Evolutionary conservation across 192 early-diverging fungal genomes (phyloP), one percentile per base, ranked within the genome.

Genomic region (Kickxella alabastrina): DNA sequence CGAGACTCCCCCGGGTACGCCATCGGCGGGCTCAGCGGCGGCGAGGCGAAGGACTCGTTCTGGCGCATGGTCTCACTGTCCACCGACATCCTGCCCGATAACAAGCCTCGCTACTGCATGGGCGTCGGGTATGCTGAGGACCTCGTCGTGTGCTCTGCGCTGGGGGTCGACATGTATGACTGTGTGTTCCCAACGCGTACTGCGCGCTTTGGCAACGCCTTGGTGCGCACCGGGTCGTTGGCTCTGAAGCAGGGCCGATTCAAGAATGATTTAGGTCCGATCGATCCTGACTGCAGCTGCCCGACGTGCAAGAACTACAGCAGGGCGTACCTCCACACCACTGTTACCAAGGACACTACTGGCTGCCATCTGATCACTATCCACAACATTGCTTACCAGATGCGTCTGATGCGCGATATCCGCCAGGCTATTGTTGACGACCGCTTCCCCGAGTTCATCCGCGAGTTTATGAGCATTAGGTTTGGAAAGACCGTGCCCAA

Each of bases 101-200:
- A 77, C 52, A 92, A 92, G 54, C 91, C 91, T 18, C 86, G 88
- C 57, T 92, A 92, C 75, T 92, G 88, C 73, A 92, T 92, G 91
- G 91, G 91, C 15, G 87, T 92, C 23, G 91, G 90, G 43, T 86
- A 91, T 44, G 86, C 88, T 6, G 87, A 87, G 47, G 88, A 92
- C 64, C 59, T 91, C 57, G 87, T 92, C 3, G 86, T 92, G 1
- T 90, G 91, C 78, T 81, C 83, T 21, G 88, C 91, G 27, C 68
- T 92, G 55, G 91, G 91, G 28, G 87, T 92, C 34, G 88, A 92
- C 63, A 90, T 91, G 88, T 92, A 86, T 63, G 91, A 92, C 58
- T 92, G 91, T 67, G 91, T 92, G 21, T 92, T 86, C 61, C 91
- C 91, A 0, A 92, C 91, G 3, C 82, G 91, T 36, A 92, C 91